Evolutionary conservation across 129 eudicot species (phyloP).

Genomic region (Helichrysum umbraculigerum): DNA sequence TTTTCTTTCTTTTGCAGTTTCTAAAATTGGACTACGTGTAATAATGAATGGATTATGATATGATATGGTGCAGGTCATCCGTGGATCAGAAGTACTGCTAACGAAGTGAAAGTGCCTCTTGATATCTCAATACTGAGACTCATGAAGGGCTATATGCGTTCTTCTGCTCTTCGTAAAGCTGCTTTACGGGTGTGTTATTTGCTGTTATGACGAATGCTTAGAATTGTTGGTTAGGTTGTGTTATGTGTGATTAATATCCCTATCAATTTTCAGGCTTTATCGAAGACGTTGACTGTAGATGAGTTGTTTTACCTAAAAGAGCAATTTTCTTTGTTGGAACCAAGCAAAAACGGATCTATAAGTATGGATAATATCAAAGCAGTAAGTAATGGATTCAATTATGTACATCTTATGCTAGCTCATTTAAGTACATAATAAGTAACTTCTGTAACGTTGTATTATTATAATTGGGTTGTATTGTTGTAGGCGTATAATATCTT

Average conservation of each 20-base stretch:
- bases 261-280: constrained; percentile 65
- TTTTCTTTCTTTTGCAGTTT: not conserved
- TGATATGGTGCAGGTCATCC: constrained; percentile 70
- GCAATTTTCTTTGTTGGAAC: constrained; percentile 75
- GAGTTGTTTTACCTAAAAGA: constrained; percentile 73
- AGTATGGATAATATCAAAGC: constrained; percentile 77
- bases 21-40: not conserved
- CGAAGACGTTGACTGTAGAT: constrained; percentile 83
- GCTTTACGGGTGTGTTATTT: constrained; percentile 71
- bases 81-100: constrained; percentile 59
- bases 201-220: not conserved
- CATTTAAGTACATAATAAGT: not conserved
- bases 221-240: constrained; percentile 3
- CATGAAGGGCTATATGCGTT: constrained; percentile 86
- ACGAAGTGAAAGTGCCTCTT: constrained; percentile 65
- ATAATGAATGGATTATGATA: not conserved
- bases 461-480: constrained; percentile 2
- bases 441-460: not conserved
- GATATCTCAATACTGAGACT: constrained; percentile 71
- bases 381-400: constrained; percentile 41
- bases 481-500: constrained; percentile 7
- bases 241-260: not conserved
- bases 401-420: constrained; percentile 15
- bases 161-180: constrained; percentile 85
- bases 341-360: constrained; percentile 79